Conservation (phyloP, 164 flowering plant genomes). For the Macadamia tetraphylla region DNA sequence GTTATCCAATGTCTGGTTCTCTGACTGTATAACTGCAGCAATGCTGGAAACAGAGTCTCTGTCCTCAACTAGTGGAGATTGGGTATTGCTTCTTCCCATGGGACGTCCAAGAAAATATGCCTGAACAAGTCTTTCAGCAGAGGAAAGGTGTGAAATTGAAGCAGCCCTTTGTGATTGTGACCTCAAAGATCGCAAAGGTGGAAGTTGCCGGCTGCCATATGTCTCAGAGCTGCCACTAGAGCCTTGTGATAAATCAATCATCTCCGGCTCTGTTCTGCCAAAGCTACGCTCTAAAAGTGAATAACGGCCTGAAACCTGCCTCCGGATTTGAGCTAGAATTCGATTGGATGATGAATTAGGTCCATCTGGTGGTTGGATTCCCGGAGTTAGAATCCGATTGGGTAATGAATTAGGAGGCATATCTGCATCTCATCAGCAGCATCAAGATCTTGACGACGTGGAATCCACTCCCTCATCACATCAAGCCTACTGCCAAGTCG, state of each 20-base stretch:
- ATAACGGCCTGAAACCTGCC: background rate
- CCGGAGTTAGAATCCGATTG: conserved; percentile 37
- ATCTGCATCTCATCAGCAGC: conserved; percentile 22
- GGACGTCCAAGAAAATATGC: conserved; percentile 34
- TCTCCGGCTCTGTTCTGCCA: conserved; percentile 26
- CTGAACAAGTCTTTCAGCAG: conserved; percentile 39
- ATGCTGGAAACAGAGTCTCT: conserved; percentile 76
- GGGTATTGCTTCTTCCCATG: conserved; percentile 40
- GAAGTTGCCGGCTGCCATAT: conserved; percentile 20
- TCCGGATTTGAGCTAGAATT: conserved; percentile 28
- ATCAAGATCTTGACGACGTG: conserved; percentile 22
- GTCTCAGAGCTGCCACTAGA: conserved; percentile 25
- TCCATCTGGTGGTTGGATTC: conserved; percentile 20
- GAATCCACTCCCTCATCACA: conserved; percentile 22
- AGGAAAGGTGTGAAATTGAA: conserved; percentile 27
- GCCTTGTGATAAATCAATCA: conserved; percentile 35
- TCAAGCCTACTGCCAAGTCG: conserved; percentile 57
- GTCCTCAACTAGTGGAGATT: conserved; percentile 49
- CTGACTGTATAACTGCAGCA: conserved; percentile 65
- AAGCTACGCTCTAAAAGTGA: conserved; percentile 15
- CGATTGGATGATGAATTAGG: conserved; percentile 34
- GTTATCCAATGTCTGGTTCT: conserved; percentile 53
- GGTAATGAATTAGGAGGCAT: conserved; percentile 32
- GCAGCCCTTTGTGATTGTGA: conserved; percentile 32
- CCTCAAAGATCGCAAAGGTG: conserved; percentile 31